A percentile compares a stretch with the other conserved stretches of the same genome.
phyloP scores from a whole-genome alignment of 208 protist genomes.

The Endotrypanum monterogeii region DNA sequence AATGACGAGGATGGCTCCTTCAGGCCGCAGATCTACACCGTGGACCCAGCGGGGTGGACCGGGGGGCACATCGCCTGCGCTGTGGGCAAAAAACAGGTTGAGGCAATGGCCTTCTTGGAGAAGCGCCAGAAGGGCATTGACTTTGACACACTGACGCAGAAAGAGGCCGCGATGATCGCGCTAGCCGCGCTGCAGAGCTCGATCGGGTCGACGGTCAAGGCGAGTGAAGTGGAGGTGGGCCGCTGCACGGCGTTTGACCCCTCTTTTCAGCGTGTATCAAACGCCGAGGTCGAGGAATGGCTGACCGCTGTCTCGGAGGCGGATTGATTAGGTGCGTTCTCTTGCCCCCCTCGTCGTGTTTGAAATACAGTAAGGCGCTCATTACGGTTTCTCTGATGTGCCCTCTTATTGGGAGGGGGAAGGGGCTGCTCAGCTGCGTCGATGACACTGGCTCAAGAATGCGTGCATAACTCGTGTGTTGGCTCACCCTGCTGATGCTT shows the following conservation, averaged over 20 bases:
- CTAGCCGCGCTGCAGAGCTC: constrained; percentile 81
- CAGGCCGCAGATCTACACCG: constrained; percentile 93
- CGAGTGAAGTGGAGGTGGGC: constrained; percentile 84
- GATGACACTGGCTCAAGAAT: not conserved
- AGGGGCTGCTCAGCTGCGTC: not conserved
- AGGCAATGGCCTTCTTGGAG: constrained; percentile 96
- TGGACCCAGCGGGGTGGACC: constrained; percentile 95
- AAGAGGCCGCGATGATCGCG: constrained; percentile 84
- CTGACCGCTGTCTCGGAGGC: constrained; percentile 86
- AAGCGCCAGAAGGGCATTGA: constrained; percentile 94
- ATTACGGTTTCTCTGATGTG: not conserved
- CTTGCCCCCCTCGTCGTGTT: not conserved
- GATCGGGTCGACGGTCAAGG: constrained; percentile 71
- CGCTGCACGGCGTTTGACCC: constrained; percentile 43
- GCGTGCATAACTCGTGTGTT: not conserved
- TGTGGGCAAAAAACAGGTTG: constrained; percentile 95
- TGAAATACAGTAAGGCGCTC: not conserved
- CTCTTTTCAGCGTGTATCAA: constrained; percentile 66
- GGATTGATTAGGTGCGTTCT: constrained; percentile 45
- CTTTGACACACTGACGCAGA: constrained; percentile 75
- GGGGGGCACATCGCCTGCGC: constrained; percentile 91
- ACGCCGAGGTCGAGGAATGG: constrained; percentile 83
- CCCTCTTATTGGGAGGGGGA: not conserved
- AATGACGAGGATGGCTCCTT: constrained; percentile 72
- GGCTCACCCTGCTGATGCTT: not conserved